These are phyloP conservation scores for Daldinia grandis DNA, from an alignment of 495 filamentous ascomycete genomes.

Conservation along the genomic window DNA sequence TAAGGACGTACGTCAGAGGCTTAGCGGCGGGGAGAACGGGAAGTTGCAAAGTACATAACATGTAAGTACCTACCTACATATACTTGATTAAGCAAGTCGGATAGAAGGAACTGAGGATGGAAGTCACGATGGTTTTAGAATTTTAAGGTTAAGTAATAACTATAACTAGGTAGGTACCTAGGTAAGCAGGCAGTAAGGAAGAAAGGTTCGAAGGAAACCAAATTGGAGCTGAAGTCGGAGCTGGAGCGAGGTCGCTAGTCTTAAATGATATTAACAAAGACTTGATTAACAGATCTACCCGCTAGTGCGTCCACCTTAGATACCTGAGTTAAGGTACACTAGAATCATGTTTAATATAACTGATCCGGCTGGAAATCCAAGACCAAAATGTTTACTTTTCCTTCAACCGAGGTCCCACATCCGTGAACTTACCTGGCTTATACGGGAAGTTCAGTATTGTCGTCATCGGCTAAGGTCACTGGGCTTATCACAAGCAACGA, in stretches of 20 bases:
- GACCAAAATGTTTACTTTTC: neutral
- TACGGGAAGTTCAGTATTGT: neutral
- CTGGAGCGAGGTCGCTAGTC: neutral
- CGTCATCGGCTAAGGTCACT: constrained; percentile 16
- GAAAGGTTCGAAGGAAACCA: neutral
- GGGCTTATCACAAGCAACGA: neutral
- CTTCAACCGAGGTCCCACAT: constrained; percentile 27
- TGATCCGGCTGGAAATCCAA: constrained; percentile 6
- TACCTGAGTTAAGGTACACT: too few relatives aligned
- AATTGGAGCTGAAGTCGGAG: neutral
- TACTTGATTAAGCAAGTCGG: neutral
- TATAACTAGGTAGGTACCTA: neutral
- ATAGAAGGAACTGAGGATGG: neutral
- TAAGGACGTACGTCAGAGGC: constrained; percentile 14
- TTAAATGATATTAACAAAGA: neutral
- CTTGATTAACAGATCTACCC: constrained; percentile 18
- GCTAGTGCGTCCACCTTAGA: too few relatives aligned
- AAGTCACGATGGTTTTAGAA: constrained; percentile 1
- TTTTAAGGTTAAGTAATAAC: neutral
- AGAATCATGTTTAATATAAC: constrained; percentile 7
- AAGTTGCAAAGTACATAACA: neutral
- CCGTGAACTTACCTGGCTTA: neutral
- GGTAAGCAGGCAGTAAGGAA: neutral
- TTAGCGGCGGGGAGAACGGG: constrained; percentile 11
- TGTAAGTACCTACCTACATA: neutral